These are phyloP conservation scores for Euphorbia celastroides DNA, from an alignment of 441 rosid genomes.

Conservation along the genomic window DNA sequence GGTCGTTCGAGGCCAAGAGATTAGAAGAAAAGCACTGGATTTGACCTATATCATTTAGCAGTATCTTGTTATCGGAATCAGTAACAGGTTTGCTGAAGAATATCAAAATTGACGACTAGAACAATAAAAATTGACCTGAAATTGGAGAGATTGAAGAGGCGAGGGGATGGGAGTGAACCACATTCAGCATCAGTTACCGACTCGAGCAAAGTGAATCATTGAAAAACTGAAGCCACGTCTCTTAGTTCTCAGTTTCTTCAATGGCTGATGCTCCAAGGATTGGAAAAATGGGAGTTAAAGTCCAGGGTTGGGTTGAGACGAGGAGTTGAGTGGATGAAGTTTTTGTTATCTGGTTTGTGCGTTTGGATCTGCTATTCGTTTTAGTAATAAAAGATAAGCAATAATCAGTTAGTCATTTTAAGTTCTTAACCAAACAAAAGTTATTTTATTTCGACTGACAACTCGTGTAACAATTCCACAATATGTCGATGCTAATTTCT, in stretches of 20 bases:
- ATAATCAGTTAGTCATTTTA: no score
- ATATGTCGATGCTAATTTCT: no score
- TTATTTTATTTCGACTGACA: no score
- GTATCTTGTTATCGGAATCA: no score
- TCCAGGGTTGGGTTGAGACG: background rate
- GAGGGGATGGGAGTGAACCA: background rate
- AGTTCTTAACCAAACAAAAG: no score
- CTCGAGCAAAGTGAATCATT: background rate
- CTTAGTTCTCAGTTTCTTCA: background rate
- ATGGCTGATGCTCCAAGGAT: background rate
- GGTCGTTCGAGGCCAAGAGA: background rate
- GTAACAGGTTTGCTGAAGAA: background rate
- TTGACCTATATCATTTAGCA: background rate
- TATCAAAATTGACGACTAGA: background rate
- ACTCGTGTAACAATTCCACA: no score
- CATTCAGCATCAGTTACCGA: background rate
- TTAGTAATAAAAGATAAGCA: no score
- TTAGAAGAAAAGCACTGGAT: background rate
- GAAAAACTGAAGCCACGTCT: background rate
- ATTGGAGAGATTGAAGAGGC: background rate
- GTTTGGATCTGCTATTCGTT: no score
- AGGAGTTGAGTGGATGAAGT: no score
- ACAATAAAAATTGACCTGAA: background rate
- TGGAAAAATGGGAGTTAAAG: background rate
- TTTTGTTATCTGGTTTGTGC: no score